A percentile compares a stretch with the other conserved stretches of the same genome.
Conservation (phyloP, 345 rosid genomes). For the Ricinus communis region DNA sequence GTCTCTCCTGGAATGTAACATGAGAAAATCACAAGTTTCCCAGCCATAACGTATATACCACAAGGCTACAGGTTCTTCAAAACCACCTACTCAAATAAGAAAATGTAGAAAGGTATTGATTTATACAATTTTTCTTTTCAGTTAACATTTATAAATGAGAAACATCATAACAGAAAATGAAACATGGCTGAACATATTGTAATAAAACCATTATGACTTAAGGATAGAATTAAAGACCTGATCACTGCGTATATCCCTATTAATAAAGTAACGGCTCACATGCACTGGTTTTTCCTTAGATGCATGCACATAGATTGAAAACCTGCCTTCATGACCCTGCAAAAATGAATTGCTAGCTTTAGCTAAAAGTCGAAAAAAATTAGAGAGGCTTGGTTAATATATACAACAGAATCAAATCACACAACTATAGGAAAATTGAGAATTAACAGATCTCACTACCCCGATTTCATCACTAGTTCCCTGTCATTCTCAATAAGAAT, state of each 20-base stretch:
- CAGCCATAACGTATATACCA: background rate
- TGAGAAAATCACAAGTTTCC: background rate
- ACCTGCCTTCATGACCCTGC: slow-evolving; percentile 83
- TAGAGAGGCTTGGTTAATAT: background rate
- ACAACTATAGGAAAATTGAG: background rate
- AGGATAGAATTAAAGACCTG: slow-evolving; percentile 39
- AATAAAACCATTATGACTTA: background rate
- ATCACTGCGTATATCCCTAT: slow-evolving; percentile 71
- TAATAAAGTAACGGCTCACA: slow-evolving; percentile 66
- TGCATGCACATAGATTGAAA: slow-evolving; percentile 78
- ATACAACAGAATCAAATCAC: background rate
- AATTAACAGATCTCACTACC: too few species aligned
- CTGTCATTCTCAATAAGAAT: background rate
- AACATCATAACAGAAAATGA: background rate
- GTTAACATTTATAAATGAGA: background rate
- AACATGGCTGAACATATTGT: background rate
- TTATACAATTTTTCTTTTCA: background rate
- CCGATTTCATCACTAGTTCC: too few species aligned
- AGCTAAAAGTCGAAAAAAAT: background rate
- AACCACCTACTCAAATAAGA: background rate
- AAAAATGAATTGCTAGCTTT: slow-evolving; percentile 12
- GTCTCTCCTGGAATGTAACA: background rate
- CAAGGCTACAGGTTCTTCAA: background rate
- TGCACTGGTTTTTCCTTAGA: slow-evolving; percentile 71
- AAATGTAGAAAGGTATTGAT: background rate